These are phyloP conservation scores for Aspergillus chevalieri DNA, from an alignment of 2,329 filamentous ascomycete genomes.

Conservation along the genomic window DNA sequence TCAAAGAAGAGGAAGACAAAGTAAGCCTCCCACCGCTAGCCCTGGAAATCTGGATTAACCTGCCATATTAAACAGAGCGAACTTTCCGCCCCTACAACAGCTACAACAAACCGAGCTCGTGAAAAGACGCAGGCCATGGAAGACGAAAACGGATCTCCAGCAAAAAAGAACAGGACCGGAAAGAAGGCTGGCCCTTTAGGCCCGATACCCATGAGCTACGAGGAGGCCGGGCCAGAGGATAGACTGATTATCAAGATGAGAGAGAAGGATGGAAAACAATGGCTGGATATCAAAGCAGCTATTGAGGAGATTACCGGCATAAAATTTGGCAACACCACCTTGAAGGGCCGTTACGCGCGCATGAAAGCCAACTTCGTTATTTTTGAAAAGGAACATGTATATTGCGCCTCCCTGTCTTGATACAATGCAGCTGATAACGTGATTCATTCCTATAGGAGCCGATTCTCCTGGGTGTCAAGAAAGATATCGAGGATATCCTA, in stretches of 20 bases:
- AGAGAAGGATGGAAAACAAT: not conserved
- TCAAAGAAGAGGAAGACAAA: too few species aligned
- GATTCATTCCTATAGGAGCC: slow-evolving; percentile 15
- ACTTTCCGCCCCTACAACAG: too few species aligned
- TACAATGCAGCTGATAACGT: not conserved
- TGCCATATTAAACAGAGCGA: too few species aligned
- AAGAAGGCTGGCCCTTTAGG: not conserved
- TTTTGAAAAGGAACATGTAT: slow-evolving; percentile 22
- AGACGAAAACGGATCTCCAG: too few species aligned
- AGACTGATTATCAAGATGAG: not conserved
- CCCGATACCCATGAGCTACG: slow-evolving; percentile 20
- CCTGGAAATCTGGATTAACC: too few species aligned
- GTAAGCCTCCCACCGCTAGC: too few species aligned
- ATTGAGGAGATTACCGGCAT: not conserved
- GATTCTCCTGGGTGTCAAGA: slow-evolving; percentile 30
- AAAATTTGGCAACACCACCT: not conserved
- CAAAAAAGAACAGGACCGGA: too few species aligned
- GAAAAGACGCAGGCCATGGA: too few species aligned
- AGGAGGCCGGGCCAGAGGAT: not conserved
- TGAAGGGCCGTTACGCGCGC: not conserved
- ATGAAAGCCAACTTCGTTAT: slow-evolving; percentile 3
- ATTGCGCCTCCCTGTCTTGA: slow-evolving; percentile 14
- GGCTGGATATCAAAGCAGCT: not conserved
- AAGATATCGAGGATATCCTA: slow-evolving; percentile 25
- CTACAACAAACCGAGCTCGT: too few species aligned